phyloP scores from a whole-genome alignment of 225 moss, liverwort and hornwort species.

The Polytrichum commune region DNA sequence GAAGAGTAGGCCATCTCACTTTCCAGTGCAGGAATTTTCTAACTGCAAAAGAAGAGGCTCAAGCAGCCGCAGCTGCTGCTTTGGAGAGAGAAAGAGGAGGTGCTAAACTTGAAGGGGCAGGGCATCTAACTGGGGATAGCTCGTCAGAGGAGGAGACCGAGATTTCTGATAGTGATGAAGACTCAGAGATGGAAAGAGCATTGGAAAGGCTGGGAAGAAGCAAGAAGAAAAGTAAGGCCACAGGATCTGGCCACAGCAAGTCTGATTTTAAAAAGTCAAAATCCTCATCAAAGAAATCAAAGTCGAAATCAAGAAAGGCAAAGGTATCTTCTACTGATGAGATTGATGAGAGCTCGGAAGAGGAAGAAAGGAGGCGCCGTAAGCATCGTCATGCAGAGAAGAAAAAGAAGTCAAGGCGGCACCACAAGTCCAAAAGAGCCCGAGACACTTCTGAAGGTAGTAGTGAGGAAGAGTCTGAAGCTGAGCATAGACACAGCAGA shows the following conservation, averaged over 20 bases:
- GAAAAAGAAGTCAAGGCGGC: constrained; percentile 29
- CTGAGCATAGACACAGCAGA: constrained; percentile 23
- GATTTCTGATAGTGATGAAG: constrained; percentile 87
- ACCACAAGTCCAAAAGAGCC: constrained; percentile 26
- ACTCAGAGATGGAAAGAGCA: constrained; percentile 92
- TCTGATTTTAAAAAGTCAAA: constrained; percentile 45
- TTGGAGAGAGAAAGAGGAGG: constrained; percentile 66
- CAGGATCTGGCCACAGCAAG: constrained; percentile 21
- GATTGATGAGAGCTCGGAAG: constrained; percentile 40
- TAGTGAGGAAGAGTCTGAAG: constrained; percentile 20
- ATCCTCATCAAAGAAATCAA: constrained; percentile 43
- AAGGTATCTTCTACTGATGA: constrained; percentile 32
- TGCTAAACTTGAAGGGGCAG: constrained; percentile 57
- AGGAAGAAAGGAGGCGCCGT: constrained; percentile 34
- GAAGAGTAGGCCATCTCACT: constrained; percentile 92
- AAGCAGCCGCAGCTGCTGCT: constrained; percentile 77
- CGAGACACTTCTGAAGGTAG: constrained; percentile 23
- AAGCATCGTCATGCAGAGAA: constrained; percentile 33
- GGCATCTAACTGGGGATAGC: constrained; percentile 46
- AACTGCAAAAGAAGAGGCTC: constrained; percentile 91
- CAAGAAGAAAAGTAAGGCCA: constrained; percentile 36
- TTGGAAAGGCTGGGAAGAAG: constrained; percentile 69
- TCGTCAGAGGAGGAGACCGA: constrained; percentile 71
- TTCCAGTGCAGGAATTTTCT: constrained; percentile 97
- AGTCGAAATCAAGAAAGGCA: constrained; percentile 34